Conservation (phyloP, 1,139 yeast genomes). For the Pichia inconspicua region DNA sequence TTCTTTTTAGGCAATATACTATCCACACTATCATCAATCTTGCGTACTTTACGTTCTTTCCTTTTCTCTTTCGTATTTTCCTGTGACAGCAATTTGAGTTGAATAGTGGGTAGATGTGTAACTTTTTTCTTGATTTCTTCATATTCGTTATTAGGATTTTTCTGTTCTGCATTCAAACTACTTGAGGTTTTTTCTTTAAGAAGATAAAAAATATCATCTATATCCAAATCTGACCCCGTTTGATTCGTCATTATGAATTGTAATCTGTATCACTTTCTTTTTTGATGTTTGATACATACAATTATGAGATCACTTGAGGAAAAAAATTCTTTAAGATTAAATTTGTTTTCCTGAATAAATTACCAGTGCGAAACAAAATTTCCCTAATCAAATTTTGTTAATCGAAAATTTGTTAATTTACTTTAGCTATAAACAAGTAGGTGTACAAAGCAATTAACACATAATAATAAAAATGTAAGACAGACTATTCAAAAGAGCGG, state of each 20-base stretch:
- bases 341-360: no score
- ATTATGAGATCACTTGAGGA: no score
- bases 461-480: not conserved
- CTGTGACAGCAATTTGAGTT: conserved; percentile 6
- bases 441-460: not conserved
- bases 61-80: not conserved
- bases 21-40: conserved; percentile 46
- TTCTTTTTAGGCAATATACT: conserved; percentile 19
- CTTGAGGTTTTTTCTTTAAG: conserved; percentile 8
- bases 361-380: no score
- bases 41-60: conserved; percentile 13
- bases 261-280: no score
- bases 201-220: conserved; percentile 24
- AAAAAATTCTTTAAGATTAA: no score
- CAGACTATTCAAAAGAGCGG: conserved; percentile 11
- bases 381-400: no score
- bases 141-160: conserved; percentile 11
- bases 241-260: not conserved
- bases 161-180: not conserved
- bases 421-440: not conserved
- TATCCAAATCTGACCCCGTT: conserved; percentile 5
- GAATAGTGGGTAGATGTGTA: conserved; percentile 19
- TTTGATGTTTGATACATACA: no score
- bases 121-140: conserved; percentile 22
- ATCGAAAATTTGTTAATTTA: no score